phyloP scores from a whole-genome alignment of 257 asterid species.

The Leonotis leonurus region DNA sequence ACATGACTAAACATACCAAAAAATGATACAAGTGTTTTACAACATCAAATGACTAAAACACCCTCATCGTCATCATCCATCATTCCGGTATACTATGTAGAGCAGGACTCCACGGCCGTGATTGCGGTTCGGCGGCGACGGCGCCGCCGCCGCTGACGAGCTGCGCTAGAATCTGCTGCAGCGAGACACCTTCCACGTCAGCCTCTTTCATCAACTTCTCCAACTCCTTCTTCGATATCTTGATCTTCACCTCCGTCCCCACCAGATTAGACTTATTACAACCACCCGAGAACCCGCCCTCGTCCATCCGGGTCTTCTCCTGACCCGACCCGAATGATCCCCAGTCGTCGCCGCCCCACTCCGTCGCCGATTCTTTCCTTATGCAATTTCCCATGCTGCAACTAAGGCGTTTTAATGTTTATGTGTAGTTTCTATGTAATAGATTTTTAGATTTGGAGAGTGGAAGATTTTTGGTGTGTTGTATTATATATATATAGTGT shows the following conservation, averaged over 20 bases:
- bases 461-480: constrained; percentile 4
- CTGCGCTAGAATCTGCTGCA: constrained; percentile 29
- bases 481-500: neutral
- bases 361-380: constrained; percentile 34
- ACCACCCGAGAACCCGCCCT: neutral
- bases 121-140: constrained; percentile 23
- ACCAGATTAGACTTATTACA: neutral
- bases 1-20: too few species aligned
- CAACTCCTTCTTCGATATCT: constrained; percentile 47
- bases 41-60: neutral
- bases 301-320: neutral
- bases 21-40: neutral
- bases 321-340: constrained; percentile 26
- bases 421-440: neutral
- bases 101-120: constrained; percentile 41
- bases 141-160: constrained; percentile 22
- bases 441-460: neutral
- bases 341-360: constrained; percentile 79
- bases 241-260: constrained; percentile 50
- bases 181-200: constrained; percentile 26
- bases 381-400: constrained; percentile 54
- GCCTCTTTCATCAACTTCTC: constrained; percentile 32
- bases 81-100: constrained; percentile 59
- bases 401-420: neutral
- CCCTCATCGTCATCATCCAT: neutral